phyloP scores from a whole-genome alignment of 116 monocot species.

The Zostera marina region DNA sequence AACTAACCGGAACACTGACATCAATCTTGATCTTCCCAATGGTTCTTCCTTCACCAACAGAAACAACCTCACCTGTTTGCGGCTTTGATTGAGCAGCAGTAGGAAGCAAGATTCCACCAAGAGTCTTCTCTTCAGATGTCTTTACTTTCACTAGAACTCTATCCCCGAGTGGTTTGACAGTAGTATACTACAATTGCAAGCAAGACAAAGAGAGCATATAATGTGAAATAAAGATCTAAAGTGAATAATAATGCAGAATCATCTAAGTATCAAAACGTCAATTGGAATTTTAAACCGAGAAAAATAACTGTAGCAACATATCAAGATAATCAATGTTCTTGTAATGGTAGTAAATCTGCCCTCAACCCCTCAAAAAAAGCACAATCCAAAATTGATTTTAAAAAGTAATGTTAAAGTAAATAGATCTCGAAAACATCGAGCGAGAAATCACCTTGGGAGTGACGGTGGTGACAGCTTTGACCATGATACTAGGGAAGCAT shows the following conservation, averaged over 20 bases:
- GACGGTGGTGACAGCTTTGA: slow-evolving; percentile 47
- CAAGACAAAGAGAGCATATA: not conserved
- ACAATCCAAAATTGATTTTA: no score
- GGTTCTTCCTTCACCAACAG: slow-evolving; percentile 37
- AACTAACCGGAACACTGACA: slow-evolving; percentile 23
- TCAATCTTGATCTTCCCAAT: slow-evolving; percentile 37
- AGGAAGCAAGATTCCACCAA: slow-evolving; percentile 44
- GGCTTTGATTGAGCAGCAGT: slow-evolving; percentile 40
- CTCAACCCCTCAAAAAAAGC: no score
- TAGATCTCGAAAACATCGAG: not conserved
- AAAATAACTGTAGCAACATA: no score
- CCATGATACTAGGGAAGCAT: slow-evolving; percentile 27
- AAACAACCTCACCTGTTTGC: slow-evolving; percentile 44
- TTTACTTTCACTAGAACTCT: slow-evolving; percentile 42
- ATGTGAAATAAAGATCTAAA: not conserved
- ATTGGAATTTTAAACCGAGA: no score
- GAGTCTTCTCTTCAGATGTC: slow-evolving; percentile 33
- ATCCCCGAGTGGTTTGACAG: slow-evolving; percentile 33
- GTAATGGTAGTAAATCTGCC: no score
- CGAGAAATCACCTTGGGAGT: slow-evolving; percentile 40
- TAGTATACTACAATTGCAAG: slow-evolving; percentile 25
- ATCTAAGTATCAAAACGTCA: not conserved
- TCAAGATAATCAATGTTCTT: no score
- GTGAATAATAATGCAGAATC: not conserved
- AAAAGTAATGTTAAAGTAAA: not conserved